Base-by-base conservation (phyloP, 306 rosid genomes). In the Rosa chinensis region DNA sequence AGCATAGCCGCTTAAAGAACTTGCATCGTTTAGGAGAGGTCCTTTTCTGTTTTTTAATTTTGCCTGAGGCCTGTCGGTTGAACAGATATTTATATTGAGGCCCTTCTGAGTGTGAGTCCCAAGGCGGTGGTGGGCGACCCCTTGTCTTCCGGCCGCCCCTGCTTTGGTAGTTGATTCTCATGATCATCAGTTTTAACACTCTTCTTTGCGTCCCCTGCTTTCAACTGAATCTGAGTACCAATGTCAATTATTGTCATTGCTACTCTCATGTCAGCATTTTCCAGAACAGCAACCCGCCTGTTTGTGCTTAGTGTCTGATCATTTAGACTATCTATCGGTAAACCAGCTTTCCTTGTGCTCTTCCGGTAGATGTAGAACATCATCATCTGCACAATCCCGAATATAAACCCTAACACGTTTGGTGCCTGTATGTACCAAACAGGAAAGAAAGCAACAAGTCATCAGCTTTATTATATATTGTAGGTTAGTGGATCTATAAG, bases 311-410 rank as follows among this genome's bases (percentile, higher is more conserved):
- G 73, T 16, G 8, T 28, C 67, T 21, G 66, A 59, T 76, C 79
- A 1, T 74, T 44, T 21, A 69, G 56, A 49, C 40, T 42, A 28
- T 32, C 37, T 37, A 76, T 48, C 11, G 83, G 86, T 75, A 56
- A 78, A 2, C 17, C 42, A 1, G 58, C 52, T 49, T 81, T 76
- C 44, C 58, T 84, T 49, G 59, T 9, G 20, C 72, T 74, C 68
- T 72, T 82, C 21, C 70, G 44, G 86, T 79, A 87, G n/a, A 82
- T 23, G 0, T 43, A n/a, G 75, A 84, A 84, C 66, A 84, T 13
- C 0, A 80, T 56, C 85, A 87, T 84, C 83, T 87, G 90, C 1
- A 76, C 84, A 6, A 74, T 67, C 40, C 88, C 90, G 10, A 87
- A 78, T 14, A 47, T 6, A 28, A 84, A 87, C 20, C 90, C 90